Evolutionary conservation across 129 eudicot species (phyloP).

Genomic region (Dittrichia graveolens): DNA sequence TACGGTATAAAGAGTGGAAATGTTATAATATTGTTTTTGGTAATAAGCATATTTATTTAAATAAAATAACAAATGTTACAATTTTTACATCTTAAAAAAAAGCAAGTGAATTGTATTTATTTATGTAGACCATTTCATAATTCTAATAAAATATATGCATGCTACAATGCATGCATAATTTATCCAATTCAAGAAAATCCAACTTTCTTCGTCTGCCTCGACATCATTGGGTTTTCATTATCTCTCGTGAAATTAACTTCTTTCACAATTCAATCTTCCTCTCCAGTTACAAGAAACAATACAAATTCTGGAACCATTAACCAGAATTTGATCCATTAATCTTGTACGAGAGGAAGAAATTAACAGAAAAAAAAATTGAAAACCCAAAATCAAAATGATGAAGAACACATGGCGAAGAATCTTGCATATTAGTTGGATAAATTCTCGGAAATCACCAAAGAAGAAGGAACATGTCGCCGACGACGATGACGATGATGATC

Average conservation of each 20-base stretch:
- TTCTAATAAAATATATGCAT: constrained; percentile 13
- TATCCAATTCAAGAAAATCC: constrained; percentile 6
- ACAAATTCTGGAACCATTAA: constrained; percentile 20
- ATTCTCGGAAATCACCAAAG: constrained; percentile 13
- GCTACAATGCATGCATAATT: constrained; percentile 18
- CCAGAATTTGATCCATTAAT: constrained; percentile 11
- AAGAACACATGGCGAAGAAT: constrained; percentile 32
- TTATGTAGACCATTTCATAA: background rate
- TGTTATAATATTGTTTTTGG: too few species aligned
- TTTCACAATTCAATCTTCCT: constrained; percentile 33
- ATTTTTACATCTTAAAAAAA: background rate
- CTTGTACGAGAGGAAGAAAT: constrained; percentile 38
- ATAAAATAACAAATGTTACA: too few species aligned
- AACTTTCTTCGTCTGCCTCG: constrained; percentile 34
- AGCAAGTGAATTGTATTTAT: background rate
- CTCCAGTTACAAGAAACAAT: constrained; percentile 32
- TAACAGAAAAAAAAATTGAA: background rate
- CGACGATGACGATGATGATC: constrained; percentile 21
- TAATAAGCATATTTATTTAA: too few species aligned
- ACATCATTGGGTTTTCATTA: constrained; percentile 28
- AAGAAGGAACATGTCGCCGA: background rate
- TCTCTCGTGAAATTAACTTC: constrained; percentile 24
- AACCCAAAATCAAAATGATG: constrained; percentile 27
- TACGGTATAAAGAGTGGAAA: too few species aligned
- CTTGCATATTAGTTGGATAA: constrained; percentile 29